Percentiles rank a stretch among this genome's conserved stretches.
Conservation (phyloP, 208 protist species). For the Leishmania martiniquensis region DNA sequence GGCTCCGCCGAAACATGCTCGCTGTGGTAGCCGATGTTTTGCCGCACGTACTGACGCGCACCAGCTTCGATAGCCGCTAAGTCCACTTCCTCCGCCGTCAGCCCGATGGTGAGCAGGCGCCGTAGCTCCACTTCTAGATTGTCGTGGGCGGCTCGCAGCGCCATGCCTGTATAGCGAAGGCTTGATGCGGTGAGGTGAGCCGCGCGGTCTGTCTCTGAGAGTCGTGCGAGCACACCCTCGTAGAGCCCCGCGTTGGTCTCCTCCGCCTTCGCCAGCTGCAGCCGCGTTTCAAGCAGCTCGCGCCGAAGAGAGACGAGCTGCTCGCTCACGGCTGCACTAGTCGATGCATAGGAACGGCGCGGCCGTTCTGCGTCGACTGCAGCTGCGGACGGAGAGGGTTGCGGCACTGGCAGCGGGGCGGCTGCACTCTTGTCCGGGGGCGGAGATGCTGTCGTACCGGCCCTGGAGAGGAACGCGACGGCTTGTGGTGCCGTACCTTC, state of each 20-base stretch:
- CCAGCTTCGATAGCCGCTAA: conserved; percentile 72
- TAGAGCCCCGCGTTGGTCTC: conserved; percentile 20
- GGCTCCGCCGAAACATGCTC: conserved; percentile 51
- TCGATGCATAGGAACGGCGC: conserved; percentile 8
- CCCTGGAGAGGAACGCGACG: neutral
- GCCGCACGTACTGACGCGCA: conserved; percentile 69
- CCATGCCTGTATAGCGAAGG: conserved; percentile 77
- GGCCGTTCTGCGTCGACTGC: neutral
- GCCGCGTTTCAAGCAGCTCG: conserved; percentile 57
- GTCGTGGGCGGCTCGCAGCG: conserved; percentile 68
- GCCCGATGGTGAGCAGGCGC: conserved; percentile 57
- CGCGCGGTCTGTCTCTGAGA: conserved; percentile 49
- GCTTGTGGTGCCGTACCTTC: neutral
- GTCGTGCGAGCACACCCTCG: conserved; percentile 38
- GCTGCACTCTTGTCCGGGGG: neutral
- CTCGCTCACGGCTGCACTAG: neutral
- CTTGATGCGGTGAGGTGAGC: conserved; percentile 56
- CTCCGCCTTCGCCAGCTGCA: conserved; percentile 50
- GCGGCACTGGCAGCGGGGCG: neutral
- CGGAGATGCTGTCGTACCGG: neutral
- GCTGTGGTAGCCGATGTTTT: conserved; percentile 80
- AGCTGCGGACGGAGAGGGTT: neutral
- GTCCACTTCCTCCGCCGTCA: conserved; percentile 50
- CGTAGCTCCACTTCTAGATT: conserved; percentile 78
- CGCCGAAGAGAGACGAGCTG: conserved; percentile 37